phyloP scores from a whole-genome alignment of 2,329 filamentous ascomycete species.

The Aspergillus udagawae region DNA sequence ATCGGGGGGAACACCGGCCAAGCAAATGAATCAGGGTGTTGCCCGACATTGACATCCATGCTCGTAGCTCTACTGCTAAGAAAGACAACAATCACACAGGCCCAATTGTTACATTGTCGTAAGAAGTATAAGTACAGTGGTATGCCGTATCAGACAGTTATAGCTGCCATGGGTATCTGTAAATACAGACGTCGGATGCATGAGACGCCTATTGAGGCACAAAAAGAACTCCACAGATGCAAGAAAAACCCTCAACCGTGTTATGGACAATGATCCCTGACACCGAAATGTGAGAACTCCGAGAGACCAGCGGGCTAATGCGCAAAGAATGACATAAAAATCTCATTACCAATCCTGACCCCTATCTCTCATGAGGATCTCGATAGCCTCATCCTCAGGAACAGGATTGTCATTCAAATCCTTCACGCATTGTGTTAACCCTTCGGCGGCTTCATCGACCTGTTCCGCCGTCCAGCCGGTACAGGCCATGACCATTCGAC shows the following conservation, averaged over 20 bases:
- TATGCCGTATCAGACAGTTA: neutral
- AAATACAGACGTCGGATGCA: conserved; percentile 2
- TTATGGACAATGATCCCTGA: neutral
- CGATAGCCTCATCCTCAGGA: conserved; percentile 42
- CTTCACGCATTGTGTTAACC: conserved; percentile 80
- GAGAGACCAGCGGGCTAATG: neutral
- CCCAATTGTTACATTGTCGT: neutral
- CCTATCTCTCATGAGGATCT: conserved; percentile 43
- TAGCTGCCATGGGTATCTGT: conserved; percentile 3
- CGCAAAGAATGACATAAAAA: neutral
- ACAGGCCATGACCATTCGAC: conserved; percentile 81
- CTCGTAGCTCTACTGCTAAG: neutral
- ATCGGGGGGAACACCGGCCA: neutral
- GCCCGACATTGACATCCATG: neutral
- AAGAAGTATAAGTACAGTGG: neutral
- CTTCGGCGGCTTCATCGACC: conserved; percentile 76
- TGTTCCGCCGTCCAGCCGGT: conserved; percentile 73
- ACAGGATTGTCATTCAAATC: conserved; percentile 60
- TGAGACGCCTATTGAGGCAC: neutral
- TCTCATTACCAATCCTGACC: conserved; percentile 40
- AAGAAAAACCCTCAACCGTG: neutral
- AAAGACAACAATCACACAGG: neutral
- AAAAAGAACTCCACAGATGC: neutral
- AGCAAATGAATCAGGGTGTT: neutral
- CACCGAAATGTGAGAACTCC: neutral